phyloP scores from a whole-genome alignment of 306 rosid species.

The Trichosanthes truncata region DNA sequence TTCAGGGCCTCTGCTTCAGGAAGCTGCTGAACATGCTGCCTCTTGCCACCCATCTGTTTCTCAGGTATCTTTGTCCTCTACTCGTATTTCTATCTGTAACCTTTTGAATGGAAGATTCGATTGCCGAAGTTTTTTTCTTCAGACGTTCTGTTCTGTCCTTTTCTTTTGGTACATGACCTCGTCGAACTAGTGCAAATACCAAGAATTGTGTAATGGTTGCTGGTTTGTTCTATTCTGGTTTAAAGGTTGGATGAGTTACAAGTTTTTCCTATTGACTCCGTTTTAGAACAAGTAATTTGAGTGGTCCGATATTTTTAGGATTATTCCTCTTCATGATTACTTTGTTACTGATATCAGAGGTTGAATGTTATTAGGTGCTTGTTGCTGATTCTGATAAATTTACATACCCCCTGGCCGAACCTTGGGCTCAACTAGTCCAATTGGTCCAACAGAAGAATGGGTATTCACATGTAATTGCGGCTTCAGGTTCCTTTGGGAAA shows the following conservation, averaged over 20 bases:
- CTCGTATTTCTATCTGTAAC: not conserved
- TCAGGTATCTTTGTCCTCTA: slow-evolving; percentile 27
- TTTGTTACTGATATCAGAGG: slow-evolving; percentile 12
- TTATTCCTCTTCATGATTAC: not conserved
- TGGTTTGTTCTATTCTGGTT: not conserved
- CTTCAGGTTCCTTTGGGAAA: slow-evolving; percentile 78
- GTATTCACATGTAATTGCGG: slow-evolving; percentile 65
- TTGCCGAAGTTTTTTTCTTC: not conserved
- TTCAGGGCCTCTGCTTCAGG: slow-evolving; percentile 61
- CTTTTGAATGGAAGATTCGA: not conserved
- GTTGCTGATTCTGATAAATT: slow-evolving; percentile 74
- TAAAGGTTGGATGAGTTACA: not conserved
- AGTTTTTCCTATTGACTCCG: not conserved
- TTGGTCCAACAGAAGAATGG: slow-evolving; percentile 63
- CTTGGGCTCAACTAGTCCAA: slow-evolving; percentile 80
- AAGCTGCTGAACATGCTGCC: slow-evolving; percentile 74
- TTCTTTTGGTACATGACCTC: not conserved
- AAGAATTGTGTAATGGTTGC: not conserved
- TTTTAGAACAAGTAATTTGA: not conserved
- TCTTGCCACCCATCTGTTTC: slow-evolving; percentile 64
- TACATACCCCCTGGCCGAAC: slow-evolving; percentile 57
- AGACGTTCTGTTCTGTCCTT: not conserved
- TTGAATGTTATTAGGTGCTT: slow-evolving; percentile 51
- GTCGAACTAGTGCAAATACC: not conserved
- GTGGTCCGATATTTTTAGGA: not conserved